Base-by-base conservation (phyloP, 2,329 filamentous ascomycete species). In the Aureobasidium sp. region DNA sequence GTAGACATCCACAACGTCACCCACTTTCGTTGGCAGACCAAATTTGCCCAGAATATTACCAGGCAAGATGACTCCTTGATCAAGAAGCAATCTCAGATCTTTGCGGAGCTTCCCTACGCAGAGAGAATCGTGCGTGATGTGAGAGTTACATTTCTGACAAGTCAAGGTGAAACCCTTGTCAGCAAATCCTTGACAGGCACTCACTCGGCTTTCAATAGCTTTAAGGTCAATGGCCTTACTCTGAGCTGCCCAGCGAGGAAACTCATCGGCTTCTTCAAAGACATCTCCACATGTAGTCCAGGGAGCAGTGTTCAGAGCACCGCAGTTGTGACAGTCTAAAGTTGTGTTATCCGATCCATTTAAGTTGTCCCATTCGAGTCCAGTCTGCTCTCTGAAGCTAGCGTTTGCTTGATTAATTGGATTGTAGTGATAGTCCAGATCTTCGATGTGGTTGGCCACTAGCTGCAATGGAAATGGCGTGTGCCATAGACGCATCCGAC, bases 381-480 rank as follows among this genome's bases (percentile, higher is more conserved):
- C 75, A 0, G 84, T 86, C 13, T 68, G 68, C 0, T 62, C 65
- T 1, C 75, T 72, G 76, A 87, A 90, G 1, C 67, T 64, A 1
- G 67, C 66, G 56, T 77, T 78, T 26, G 81, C 79, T 1, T 50
- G 72, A 71, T 0, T 75, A 69, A 0, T 79, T 74, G 4, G 77
- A 1, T 71, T 73, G 69, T 87, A 90, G 59, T 79, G 78, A 68
- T 89, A 87, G 1, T 74, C 77, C 24, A 78, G 72, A 9, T 77
- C 73, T 67, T 88, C 79, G 65, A 91, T 88, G 37, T 78, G 81
- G 1, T 74, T 67, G 61, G 85, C 79, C 48, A 89, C 75, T 0
- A 79, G 71, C 15, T 78, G 69, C 88, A 87, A 92, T 0, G 89
- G 89, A 65, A 93, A 79, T 0, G 84, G 83, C 0, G 80, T 78